phyloP scores from a whole-genome alignment of 495 filamentous ascomycete genomes.

The Aspergillus carlsbadensis region DNA sequence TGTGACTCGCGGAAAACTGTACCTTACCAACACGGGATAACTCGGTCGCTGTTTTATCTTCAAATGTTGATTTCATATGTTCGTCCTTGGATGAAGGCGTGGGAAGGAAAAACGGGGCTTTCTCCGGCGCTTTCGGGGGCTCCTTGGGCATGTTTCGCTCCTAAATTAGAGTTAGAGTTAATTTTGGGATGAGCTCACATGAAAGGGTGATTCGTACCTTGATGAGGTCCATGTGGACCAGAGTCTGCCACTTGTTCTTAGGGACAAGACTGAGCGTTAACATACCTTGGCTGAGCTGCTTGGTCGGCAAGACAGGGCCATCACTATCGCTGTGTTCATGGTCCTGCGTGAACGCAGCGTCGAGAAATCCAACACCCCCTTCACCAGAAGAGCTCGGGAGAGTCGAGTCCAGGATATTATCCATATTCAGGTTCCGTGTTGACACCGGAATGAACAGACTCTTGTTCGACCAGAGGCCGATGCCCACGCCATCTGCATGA shows the following conservation, averaged over 20 bases:
- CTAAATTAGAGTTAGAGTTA: conserved; percentile 23
- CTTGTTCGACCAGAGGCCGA: conserved; percentile 92
- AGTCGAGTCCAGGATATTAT: conserved; percentile 60
- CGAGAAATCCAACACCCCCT: conserved; percentile 65
- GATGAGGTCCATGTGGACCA: conserved; percentile 87
- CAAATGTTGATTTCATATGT: conserved; percentile 28
- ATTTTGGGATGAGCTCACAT: not conserved
- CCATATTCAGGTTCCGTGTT: conserved; percentile 74
- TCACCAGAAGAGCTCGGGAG: conserved; percentile 81
- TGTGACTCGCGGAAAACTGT: conserved; percentile 32
- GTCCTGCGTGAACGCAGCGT: conserved; percentile 64
- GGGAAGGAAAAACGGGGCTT: conserved; percentile 94
- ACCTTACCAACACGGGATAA: not conserved
- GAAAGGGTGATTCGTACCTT: conserved; percentile 44
- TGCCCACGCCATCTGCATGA: conserved; percentile 78
- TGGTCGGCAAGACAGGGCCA: conserved; percentile 52
- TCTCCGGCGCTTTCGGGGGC: conserved; percentile 86
- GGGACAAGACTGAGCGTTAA: conserved; percentile 87
- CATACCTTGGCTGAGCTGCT: conserved; percentile 77
- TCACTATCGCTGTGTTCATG: conserved; percentile 48
- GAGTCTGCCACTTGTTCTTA: conserved; percentile 86
- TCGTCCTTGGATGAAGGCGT: conserved; percentile 33
- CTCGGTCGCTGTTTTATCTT: conserved; percentile 23
- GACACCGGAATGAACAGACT: conserved; percentile 85
- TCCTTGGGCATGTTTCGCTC: conserved; percentile 92